phyloP scores from a whole-genome alignment of 1,139 yeast species.

The Blastobotrys apis region DNA sequence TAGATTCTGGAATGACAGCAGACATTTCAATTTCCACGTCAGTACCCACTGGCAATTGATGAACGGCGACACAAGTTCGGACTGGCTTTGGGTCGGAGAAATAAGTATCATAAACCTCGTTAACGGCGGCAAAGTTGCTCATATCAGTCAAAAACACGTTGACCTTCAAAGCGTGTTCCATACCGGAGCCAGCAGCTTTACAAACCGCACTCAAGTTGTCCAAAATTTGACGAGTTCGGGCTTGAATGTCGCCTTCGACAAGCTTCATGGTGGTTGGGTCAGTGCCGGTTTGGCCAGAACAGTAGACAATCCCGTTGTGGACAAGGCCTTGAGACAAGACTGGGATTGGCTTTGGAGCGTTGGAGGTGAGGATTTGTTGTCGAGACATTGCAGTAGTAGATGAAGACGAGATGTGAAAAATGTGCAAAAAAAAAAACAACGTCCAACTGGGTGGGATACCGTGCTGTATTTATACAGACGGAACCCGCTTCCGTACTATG shows the following conservation, averaged over 20 bases:
- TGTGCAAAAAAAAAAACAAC: neutral
- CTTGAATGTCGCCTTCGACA: conserved; percentile 29
- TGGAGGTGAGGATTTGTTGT: conserved; percentile 21
- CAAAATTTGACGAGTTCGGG: conserved; percentile 26
- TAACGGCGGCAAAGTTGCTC: conserved; percentile 44
- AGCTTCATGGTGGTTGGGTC: conserved; percentile 36
- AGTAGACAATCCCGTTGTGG: conserved; percentile 49
- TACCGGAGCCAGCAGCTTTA: conserved; percentile 46
- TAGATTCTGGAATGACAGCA: conserved; percentile 22
- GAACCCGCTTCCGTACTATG: too few species aligned
- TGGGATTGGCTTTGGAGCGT: conserved; percentile 29
- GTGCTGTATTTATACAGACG: too few species aligned
- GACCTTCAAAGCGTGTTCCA: conserved; percentile 50
- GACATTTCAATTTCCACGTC: conserved; percentile 39
- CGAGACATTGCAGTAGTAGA: conserved; percentile 8
- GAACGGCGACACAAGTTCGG: conserved; percentile 49
- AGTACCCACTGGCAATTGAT: conserved; percentile 28
- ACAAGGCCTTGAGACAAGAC: conserved; percentile 47
- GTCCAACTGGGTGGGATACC: too few species aligned
- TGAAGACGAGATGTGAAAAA: neutral
- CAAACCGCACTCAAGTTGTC: conserved; percentile 42
- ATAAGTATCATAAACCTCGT: conserved; percentile 45
- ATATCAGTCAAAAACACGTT: conserved; percentile 48
- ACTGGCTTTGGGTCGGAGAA: conserved; percentile 48
- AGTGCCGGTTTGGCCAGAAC: conserved; percentile 44